Evolutionary conservation across 495 filamentous ascomycete genomes (phyloP).

Genomic region (Trypethelium eluteriae): DNA sequence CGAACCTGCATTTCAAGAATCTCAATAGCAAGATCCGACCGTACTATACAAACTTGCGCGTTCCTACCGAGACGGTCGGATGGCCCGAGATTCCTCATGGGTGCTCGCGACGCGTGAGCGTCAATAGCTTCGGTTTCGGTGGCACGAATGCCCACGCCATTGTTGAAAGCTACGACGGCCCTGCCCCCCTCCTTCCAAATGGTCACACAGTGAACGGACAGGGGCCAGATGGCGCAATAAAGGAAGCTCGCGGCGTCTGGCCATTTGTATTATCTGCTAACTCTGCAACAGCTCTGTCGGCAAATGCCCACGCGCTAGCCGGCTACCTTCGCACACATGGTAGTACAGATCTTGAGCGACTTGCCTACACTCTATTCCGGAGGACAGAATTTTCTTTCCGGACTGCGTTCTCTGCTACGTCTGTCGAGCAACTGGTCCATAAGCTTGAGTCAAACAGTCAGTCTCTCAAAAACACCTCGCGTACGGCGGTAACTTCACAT

Average conservation of each 20-base stretch:
- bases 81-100: constrained; percentile 9
- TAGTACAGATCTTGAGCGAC: no score
- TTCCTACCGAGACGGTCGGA: background rate
- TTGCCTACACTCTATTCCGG: constrained; percentile 4
- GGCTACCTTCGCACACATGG: no score
- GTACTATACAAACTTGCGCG: constrained; percentile 1
- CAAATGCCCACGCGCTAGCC: no score
- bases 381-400: no score
- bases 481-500: background rate
- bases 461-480: no score
- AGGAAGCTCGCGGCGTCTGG: constrained; percentile 27
- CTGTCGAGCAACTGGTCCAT: background rate
- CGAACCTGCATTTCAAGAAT: constrained; percentile 14
- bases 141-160: constrained; percentile 18
- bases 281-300: background rate
- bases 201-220: no score
- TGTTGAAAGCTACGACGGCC: constrained; percentile 14
- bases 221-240: no score
- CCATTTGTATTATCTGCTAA: no score
- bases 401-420: background rate
- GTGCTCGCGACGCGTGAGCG: constrained; percentile 15
- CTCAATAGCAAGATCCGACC: constrained; percentile 9
- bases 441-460: no score
- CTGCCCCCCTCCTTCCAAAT: no score
- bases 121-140: constrained; percentile 17